A percentile compares a stretch with the other conserved stretches of the same genome.
Conservation (phyloP, 371 early-diverging fungal species). For the Rhizopus arrhizus region DNA sequence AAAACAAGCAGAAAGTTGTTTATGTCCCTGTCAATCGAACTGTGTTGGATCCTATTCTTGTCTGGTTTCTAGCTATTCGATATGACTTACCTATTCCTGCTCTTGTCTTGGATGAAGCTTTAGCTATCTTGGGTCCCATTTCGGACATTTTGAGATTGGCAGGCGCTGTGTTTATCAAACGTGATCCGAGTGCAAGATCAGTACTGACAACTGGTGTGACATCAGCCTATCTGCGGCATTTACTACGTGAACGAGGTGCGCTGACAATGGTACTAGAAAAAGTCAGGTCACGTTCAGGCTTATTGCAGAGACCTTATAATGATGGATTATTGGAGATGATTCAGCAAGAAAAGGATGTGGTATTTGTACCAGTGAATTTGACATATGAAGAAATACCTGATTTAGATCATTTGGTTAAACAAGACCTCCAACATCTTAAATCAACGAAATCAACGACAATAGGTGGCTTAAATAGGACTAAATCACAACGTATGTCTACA, state of each 20-base stretch:
- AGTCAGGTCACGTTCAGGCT: constrained; percentile 31
- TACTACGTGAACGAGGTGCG: constrained; percentile 30
- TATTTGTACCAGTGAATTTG: constrained; percentile 34
- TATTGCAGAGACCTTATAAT: constrained; percentile 20
- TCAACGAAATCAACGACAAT: background rate
- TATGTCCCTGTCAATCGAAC: constrained; percentile 42
- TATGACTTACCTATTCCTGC: constrained; percentile 37
- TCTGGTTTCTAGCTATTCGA: constrained; percentile 37
- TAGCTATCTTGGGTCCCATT: constrained; percentile 35
- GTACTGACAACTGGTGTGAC: constrained; percentile 29
- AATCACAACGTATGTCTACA: constrained; percentile 26
- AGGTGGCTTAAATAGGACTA: background rate
- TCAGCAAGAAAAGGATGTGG: constrained; percentile 11
- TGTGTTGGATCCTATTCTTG: constrained; percentile 31
- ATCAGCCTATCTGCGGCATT: constrained; percentile 27
- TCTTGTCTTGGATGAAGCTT: constrained; percentile 31
- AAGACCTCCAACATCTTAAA: constrained; percentile 18
- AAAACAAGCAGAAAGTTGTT: constrained; percentile 24
- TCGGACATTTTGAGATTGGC: constrained; percentile 33
- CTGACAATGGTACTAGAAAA: constrained; percentile 29
- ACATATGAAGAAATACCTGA: constrained; percentile 37
- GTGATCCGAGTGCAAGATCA: constrained; percentile 27
- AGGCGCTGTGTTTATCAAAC: constrained; percentile 34
- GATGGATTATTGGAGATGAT: constrained; percentile 34
- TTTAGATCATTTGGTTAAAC: constrained; percentile 19